Evolutionary conservation across 1,284 basidiomycete genomes (phyloP), one percentile per base, ranked within the genome.

Genomic region (Chalciporus sp.): DNA sequence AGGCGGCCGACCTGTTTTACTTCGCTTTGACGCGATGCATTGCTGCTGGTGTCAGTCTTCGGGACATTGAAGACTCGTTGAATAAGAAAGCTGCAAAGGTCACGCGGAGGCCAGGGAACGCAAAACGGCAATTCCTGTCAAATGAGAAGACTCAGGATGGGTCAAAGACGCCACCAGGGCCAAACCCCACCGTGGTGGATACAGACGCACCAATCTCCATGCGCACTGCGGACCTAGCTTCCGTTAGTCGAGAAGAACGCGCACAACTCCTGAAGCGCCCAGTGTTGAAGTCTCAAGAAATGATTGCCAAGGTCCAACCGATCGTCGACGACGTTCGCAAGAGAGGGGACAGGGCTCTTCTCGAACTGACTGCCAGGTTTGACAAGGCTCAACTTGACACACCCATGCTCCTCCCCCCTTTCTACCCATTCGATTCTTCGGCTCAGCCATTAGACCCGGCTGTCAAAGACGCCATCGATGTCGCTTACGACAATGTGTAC

Each of bases 1-100:
- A 99, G 73, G 93, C 95, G 2, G 96, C 96, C 0, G 97, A 99
- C 73, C 76, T 99, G 39, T 66, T 98, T 47, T 99, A 99, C 77
- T 99, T 99, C 74, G 87, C 92, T 2, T 75, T 99, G 59, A 85
- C 92, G 16, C 88, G 91, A 59, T 99, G 96, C 67, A 80, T 95
- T 28, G 82, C 88, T 42, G 83, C 88, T 14, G 97, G 95, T 2
- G 93, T 99, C 26, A 79, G 80, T 35, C 77, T 98, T 58, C 79
- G 84, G 27, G 94, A 99, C 64, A 85, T 99, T 44, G 95, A 97
- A 73, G 77, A 77, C 3, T 92, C 88, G 4, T 75, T 99, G 46
- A 92, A 98, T 71, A 78, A 75, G 60, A 98, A 98, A 74, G 88
- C 93, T 11, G 84, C 86, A 69, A 95, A 92, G 72, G 83, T 98